phyloP scores from a whole-genome alignment of 176 grass and related monocot genomes.

The Oryza australiensis region DNA sequence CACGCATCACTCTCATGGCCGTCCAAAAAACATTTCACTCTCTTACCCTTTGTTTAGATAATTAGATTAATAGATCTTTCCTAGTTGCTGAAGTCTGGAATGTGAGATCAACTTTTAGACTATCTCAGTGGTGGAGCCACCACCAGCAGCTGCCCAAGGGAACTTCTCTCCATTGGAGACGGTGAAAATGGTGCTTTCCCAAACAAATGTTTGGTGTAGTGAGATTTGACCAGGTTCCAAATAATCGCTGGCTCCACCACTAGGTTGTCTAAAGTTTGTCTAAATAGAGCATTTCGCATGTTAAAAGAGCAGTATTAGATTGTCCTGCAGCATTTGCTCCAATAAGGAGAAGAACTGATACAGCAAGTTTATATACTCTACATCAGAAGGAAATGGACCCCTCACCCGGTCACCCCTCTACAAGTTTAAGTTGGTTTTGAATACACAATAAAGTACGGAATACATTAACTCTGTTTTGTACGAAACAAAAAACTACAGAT shows the following conservation, averaged over 20 bases:
- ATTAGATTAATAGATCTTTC: background rate
- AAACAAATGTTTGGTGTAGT: background rate
- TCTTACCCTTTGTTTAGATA: background rate
- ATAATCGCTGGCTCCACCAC: background rate
- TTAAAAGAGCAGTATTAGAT: background rate
- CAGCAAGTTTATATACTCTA: background rate
- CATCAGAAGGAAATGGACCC: background rate
- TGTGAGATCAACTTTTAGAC: background rate
- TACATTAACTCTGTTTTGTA: background rate
- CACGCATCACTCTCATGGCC: background rate
- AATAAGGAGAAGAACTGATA: background rate
- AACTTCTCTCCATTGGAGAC: background rate
- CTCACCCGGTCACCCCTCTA: no score
- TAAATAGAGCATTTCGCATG: no score
- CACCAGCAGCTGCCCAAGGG: background rate
- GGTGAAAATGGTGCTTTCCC: background rate
- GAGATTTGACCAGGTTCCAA: no score
- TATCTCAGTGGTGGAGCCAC: background rate
- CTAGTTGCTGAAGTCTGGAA: background rate
- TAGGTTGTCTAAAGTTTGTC: background rate
- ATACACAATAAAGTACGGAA: background rate
- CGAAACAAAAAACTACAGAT: background rate
- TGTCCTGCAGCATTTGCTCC: slow-evolving; percentile 4
- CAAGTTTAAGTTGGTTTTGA: background rate
- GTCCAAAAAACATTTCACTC: slow-evolving; percentile 2